Base-by-base conservation (phyloP, 345 rosid genomes). In the Sapria himalayana region DNA sequence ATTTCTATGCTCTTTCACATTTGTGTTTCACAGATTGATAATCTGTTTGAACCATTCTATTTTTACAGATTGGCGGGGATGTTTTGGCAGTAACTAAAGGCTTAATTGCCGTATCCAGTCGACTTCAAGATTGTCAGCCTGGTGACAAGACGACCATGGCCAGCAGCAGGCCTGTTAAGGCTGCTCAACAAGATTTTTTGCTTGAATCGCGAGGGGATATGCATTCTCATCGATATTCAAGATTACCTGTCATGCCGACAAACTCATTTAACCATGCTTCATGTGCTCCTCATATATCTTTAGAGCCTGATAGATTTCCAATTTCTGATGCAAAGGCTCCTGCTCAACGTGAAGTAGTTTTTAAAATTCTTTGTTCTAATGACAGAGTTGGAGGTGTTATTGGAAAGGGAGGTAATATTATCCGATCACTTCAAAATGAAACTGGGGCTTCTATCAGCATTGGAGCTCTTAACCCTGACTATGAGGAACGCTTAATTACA, bases 331-430 rank as follows among this genome's bases (percentile, higher is more conserved):
- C 44, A 33, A 70, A 58, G 49, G 29, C 42, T 24, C 58, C 53
- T 9, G n/a, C n/a, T n/a, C 60, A 59, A 41, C 60, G 45, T 45
- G 85, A 71, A 49, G 85, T 85, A 27, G 55, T 49, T 48, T 80
- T 67, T 56, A 85, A 55, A 66, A 66, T 85, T 46, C 91, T 80
- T 46, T 76, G 96, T 61, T 58, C 71, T 22, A 70, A n/a, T 66
- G 93, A 74, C 23, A 74, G 53, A 57, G 82, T 71, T 48, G 96
- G 93, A 16, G 74, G 82, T 25, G 69, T 85, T 45, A 85, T 85
- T 49, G 93, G 96, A 58, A 74, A 61, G 54, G 91, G 80, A 17
- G 96, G 96, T 44, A 49, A 57, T 39, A 69, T 72, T 35, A 60
- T 85, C 47, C 68, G 49, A 72, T 54, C 63, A 46, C 72, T 85